phyloP scores from a whole-genome alignment of 768 basidiomycete species.

The Gyrodon lividus region DNA sequence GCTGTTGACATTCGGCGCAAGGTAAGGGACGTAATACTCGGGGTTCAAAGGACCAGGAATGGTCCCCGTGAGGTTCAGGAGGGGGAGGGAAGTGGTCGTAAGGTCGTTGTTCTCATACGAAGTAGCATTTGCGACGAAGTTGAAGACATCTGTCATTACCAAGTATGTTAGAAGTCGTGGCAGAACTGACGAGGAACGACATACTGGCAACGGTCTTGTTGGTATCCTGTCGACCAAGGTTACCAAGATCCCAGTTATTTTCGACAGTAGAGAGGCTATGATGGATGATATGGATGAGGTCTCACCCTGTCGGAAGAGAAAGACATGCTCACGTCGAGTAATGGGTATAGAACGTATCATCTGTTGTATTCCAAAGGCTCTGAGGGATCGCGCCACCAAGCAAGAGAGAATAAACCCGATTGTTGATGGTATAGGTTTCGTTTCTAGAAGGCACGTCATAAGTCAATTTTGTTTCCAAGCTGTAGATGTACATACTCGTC shows the following conservation, averaged over 20 bases:
- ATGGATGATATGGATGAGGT: not conserved
- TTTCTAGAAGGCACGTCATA: constrained; percentile 11
- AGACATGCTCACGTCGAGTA: constrained; percentile 42
- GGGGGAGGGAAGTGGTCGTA: constrained; percentile 28
- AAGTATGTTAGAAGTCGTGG: not conserved
- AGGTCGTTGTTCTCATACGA: constrained; percentile 41
- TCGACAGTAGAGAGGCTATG: constrained; percentile 50
- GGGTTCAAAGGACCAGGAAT: constrained; percentile 46
- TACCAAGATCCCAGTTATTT: constrained; percentile 61
- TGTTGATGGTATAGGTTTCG: constrained; percentile 39
- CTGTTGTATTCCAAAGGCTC: constrained; percentile 41
- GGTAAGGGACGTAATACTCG: constrained; percentile 40
- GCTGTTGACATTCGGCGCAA: constrained; percentile 40
- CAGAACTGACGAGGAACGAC: not conserved
- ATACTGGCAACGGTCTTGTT: constrained; percentile 39
- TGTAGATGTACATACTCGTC: constrained; percentile 55
- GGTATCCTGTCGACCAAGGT: constrained; percentile 57
- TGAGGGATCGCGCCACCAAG: constrained; percentile 47
- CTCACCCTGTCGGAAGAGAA: not conserved
- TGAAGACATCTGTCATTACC: constrained; percentile 46
- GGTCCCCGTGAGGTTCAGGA: constrained; percentile 41
- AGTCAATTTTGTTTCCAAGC: not conserved
- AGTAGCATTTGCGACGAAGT: constrained; percentile 46
- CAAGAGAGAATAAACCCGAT: constrained; percentile 45
- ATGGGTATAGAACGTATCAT: constrained; percentile 58